phyloP scores from a whole-genome alignment of 139 green algal species.

The Micromonas commoda region DNA sequence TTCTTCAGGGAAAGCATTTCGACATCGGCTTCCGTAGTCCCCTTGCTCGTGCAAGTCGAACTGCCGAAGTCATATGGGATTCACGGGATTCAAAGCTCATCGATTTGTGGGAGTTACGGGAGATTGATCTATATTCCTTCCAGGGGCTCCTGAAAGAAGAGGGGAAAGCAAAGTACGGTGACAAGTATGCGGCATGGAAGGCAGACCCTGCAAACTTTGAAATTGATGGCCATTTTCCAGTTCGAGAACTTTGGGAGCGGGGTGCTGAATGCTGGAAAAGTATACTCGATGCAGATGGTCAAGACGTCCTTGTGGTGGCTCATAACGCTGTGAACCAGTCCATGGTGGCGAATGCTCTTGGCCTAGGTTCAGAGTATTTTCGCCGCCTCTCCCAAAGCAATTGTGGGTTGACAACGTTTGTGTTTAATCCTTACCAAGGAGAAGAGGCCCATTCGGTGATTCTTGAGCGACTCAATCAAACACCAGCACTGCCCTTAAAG shows the following conservation, averaged over 20 bases:
- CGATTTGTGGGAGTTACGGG: constrained; percentile 9
- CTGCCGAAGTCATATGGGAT: constrained; percentile 27
- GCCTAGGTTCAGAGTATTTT: constrained; percentile 51
- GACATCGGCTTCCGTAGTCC: constrained; percentile 12
- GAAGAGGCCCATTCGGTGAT: not conserved
- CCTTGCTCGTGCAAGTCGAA: constrained; percentile 14
- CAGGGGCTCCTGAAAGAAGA: constrained; percentile 30
- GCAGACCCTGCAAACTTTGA: constrained; percentile 19
- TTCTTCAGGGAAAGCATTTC: constrained; percentile 12
- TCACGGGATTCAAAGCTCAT: not conserved
- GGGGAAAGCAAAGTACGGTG: constrained; percentile 11
- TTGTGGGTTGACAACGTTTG: constrained; percentile 4
- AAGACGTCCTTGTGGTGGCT: constrained; percentile 33
- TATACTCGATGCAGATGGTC: not conserved
- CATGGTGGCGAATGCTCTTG: constrained; percentile 67
- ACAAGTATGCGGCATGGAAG: constrained; percentile 25
- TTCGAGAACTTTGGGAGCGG: constrained; percentile 32
- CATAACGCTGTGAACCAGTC: constrained; percentile 47
- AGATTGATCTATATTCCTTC: constrained; percentile 36
- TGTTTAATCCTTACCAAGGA: not conserved
- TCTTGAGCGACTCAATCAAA: not conserved
- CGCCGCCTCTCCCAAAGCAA: constrained; percentile 20
- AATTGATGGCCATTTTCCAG: constrained; percentile 28
- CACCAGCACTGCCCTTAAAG: not conserved
- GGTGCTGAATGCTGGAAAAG: constrained; percentile 11